Conservation (phyloP, 2,329 filamentous ascomycete genomes). For the Dichotomopilus funicola region DNA sequence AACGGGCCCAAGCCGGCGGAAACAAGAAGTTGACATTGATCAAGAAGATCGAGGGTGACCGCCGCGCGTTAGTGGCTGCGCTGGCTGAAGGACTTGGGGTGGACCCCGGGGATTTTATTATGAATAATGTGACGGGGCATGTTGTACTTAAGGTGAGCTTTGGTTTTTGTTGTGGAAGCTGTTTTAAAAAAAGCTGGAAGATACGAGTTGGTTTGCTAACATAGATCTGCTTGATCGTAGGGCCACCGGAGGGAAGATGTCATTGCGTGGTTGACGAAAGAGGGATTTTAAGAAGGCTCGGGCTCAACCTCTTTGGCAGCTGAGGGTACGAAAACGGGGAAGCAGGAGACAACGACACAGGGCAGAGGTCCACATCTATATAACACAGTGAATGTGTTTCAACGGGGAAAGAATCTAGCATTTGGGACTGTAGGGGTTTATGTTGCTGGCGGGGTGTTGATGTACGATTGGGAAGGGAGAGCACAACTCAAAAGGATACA, state of each 20-base stretch:
- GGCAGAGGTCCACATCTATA: no score
- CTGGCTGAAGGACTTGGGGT: constrained; percentile 54
- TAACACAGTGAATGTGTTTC: no score
- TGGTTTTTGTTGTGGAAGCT: background rate
- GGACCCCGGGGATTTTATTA: constrained; percentile 43
- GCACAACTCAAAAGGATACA: no score
- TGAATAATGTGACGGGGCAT: constrained; percentile 61
- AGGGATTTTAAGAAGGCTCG: constrained; percentile 6
- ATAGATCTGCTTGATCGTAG: background rate
- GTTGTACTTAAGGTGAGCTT: constrained; percentile 63
- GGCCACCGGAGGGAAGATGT: constrained; percentile 9
- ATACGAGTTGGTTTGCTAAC: background rate
- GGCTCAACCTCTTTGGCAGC: background rate
- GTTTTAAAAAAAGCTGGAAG: no score
- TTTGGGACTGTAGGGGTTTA: no score
- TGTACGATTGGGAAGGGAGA: no score
- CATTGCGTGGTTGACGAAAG: constrained; percentile 10
- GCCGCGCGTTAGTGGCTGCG: constrained; percentile 55
- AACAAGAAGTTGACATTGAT: constrained; percentile 68
- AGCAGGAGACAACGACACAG: no score
- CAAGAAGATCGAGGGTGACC: constrained; percentile 72
- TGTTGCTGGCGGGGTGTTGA: no score
- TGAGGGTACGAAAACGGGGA: background rate
- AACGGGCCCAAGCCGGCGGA: constrained; percentile 64
- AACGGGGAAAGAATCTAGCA: no score